Base-by-base conservation (phyloP, 495 filamentous ascomycete genomes). In the Extremus antarcticus region DNA sequence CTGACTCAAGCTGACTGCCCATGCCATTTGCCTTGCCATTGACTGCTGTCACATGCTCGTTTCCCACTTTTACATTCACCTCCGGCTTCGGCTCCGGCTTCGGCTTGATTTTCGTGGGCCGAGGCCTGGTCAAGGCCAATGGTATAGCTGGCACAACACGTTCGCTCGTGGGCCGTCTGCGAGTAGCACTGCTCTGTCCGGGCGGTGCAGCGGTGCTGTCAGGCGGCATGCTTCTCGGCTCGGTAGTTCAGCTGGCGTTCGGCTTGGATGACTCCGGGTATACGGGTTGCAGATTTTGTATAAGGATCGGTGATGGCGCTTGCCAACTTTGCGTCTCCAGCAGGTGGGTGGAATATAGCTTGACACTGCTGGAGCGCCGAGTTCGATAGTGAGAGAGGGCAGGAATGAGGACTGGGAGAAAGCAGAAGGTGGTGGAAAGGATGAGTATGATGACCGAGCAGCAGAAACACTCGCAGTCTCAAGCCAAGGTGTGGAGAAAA, bases 61-160 rank as follows among this genome's bases (percentile, higher is more conserved):
- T 13, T 35, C 13, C 17, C 21, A 40, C 32, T 35, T 52, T 23
- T 51, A 43, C 52, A 29, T 25, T 48, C 22, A 15, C 17, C 47
- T n/a, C 46, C 20, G 19, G 20, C 49, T 49, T 47, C 35, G 40
- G 19, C 23, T 47, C 38, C 25, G 53, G 51, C 21, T 38, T 38
- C 16, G 40, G 16, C 35, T 53, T 51, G 35, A 32, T 7, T 23
- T 53, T 55, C 23, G 32, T 9, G 19, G 25, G n/a, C 20, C 16
- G 23, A 3, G 58, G 19, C 43, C 54, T 58, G 55, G 43, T 55
- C 50, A 62, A 40, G 3, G 59, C 51, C 29, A 62, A 29, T 22
- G 59, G 59, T 15, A 62, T 62, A 10, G 59, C 59, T 9, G 59
- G 59, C 16, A 58, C 48, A 21, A 62, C 52, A 24, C 59, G 50